Base-by-base conservation (phyloP, 2,329 filamentous ascomycete species). In the Aureobasidium sp. region DNA sequence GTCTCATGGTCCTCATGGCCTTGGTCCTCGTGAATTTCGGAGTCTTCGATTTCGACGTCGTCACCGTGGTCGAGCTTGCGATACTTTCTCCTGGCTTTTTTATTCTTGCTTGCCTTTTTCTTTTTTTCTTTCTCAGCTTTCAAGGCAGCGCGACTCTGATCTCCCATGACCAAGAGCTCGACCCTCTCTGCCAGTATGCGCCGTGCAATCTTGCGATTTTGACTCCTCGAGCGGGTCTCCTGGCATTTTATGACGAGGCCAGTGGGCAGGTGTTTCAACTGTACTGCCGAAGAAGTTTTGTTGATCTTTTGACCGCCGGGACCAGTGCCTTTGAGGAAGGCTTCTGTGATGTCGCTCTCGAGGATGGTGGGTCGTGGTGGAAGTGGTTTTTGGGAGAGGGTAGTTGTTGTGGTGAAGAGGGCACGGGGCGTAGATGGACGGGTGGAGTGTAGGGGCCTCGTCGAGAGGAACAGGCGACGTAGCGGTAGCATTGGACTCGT, bases 301-400 rank as follows among this genome's bases (percentile, higher is more conserved):
- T 99, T 99, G 77, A 97, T 97, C 74, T 97, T 97, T 73, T 99
- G 94, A 0, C 94, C 94, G 29, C 94, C 94, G 0, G 94, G 93
- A 1, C 94, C 94, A 67, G 85, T 89, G 68, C 94, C 94, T 73
- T 94, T 96, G 64, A 99, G 81, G 76, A 95, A 97, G 45, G 82
- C 83, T 70, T 97, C 90, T 62, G 87, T 86, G 67, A 97, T 85
- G 58, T 97, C 91, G 21, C 81, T 78, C 66, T 96, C 91, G 13
- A 86, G 81, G 25, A 94, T 84, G 13, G 86, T 83, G 15, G 88
- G 87, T 4, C 91, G 86, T 6, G 91, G 87, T 1, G 93, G 92
- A 70, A 95, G 79, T 59, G 82, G 54, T 21, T 58, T 71, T 88
- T 89, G 21, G 74, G 62, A 52, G 48, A 66, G 63, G 30, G 55